Evolutionary conservation across 768 basidiomycete genomes (phyloP).

Genomic region (Coprinopsis marcescibilis): DNA sequence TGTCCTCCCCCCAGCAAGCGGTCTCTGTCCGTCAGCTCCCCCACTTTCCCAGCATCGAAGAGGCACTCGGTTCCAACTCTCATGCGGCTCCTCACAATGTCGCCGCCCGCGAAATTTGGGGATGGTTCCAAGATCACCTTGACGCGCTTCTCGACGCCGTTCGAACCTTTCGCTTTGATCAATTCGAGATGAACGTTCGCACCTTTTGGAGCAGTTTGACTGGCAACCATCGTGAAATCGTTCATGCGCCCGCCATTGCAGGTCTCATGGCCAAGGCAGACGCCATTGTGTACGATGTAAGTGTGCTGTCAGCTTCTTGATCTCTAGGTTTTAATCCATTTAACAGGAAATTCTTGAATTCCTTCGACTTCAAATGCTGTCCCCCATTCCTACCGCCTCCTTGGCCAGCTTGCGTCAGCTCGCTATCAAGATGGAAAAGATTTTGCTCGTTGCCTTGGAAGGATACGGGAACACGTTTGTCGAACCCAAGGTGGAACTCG

Average conservation of each 20-base stretch:
- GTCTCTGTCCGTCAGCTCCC: constrained; percentile 71
- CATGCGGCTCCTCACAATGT: constrained; percentile 73
- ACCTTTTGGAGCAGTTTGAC: constrained; percentile 78
- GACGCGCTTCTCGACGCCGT: constrained; percentile 78
- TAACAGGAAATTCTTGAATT: constrained; percentile 80
- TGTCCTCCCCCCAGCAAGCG: constrained; percentile 44
- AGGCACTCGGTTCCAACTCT: constrained; percentile 70
- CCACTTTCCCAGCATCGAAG: constrained; percentile 82
- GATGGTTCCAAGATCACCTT: constrained; percentile 88
- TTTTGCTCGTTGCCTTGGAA: constrained; percentile 73
- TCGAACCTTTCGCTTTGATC: constrained; percentile 75
- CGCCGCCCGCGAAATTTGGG: constrained; percentile 84
- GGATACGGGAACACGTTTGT: constrained; percentile 85
- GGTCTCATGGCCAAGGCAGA: constrained; percentile 87
- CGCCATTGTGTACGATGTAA: constrained; percentile 85
- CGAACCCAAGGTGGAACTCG: constrained; percentile 86
- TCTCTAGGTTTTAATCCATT: neutral
- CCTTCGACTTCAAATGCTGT: constrained; percentile 79
- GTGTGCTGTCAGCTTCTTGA: constrained; percentile 22
- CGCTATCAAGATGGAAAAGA: constrained; percentile 90
- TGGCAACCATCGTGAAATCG: constrained; percentile 78
- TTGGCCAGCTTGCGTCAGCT: constrained; percentile 71
- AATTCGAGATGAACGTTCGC: constrained; percentile 82
- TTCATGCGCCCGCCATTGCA: constrained; percentile 84
- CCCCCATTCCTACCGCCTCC: constrained; percentile 62